These are phyloP conservation scores for Apiospora sp. DNA, from an alignment of 2,329 filamentous ascomycete species.

Conservation along the genomic window DNA sequence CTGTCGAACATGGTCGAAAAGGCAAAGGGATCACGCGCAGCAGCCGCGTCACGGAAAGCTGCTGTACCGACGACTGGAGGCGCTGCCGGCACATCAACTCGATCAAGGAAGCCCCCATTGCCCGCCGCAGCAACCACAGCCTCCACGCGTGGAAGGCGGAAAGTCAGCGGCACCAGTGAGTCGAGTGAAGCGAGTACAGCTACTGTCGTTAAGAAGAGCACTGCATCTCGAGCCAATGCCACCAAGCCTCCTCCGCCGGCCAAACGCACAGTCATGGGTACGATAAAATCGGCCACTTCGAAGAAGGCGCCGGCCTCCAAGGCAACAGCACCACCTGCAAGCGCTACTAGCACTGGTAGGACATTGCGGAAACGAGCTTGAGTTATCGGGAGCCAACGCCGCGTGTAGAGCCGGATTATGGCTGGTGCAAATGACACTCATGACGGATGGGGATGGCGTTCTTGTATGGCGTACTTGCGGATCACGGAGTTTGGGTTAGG, in stretches of 20 bases:
- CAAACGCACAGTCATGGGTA: slow-evolving; percentile 63
- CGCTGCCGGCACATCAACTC: slow-evolving; percentile 37
- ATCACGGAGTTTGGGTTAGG: slow-evolving; percentile 18
- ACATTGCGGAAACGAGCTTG: slow-evolving; percentile 63
- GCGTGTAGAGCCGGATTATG: slow-evolving; percentile 26
- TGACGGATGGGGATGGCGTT: slow-evolving; percentile 32
- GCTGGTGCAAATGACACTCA: slow-evolving; percentile 19
- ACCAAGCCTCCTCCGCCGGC: slow-evolving; percentile 44
- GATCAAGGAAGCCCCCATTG: slow-evolving; percentile 47
- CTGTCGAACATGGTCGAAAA: slow-evolving; percentile 67
- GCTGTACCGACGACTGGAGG: slow-evolving; percentile 54
- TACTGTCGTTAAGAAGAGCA: slow-evolving; percentile 68
- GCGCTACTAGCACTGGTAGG: slow-evolving; percentile 49
- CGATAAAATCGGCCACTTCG: slow-evolving; percentile 57
- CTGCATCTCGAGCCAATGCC: slow-evolving; percentile 47
- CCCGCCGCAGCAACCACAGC: slow-evolving; percentile 49
- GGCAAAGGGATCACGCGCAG: slow-evolving; percentile 60
- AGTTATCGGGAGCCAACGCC: not conserved
- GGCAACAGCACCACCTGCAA: slow-evolving; percentile 47
- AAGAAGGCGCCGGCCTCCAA: slow-evolving; percentile 59
- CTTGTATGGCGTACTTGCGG: slow-evolving; percentile 32
- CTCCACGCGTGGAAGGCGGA: slow-evolving; percentile 57
- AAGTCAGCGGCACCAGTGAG: slow-evolving; percentile 68
- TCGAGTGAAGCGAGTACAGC: slow-evolving; percentile 70
- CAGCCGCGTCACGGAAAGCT: slow-evolving; percentile 54